Evolutionary conservation across 225 moss, liverwort and hornwort genomes (phyloP), one percentile per base, ranked within the genome.

Genomic region (Straminergon stramineum): DNA sequence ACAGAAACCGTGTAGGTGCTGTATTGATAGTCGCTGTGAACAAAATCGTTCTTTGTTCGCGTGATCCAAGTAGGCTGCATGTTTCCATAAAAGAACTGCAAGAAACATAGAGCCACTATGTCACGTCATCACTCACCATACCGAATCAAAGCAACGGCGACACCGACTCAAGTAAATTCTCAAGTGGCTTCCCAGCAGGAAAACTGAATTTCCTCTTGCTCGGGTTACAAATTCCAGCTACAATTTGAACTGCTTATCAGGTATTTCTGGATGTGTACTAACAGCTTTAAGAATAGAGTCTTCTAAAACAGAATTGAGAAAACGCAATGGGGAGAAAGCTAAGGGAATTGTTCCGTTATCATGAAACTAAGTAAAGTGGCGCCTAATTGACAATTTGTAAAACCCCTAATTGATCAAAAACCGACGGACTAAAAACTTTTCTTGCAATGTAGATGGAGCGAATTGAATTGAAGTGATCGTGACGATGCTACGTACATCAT

Each of bases 51-150:
- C 27, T 48, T 73, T 9, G 53, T 8, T n/a, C 88, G 86, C 67
- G 88, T 90, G 83, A 91, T 90, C 88, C 93, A 91, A 84, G 88
- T 88, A 60, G 90, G 91, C 76, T 64, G 20, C 37, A 86, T 80
- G 74, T 89, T 88, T 79, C 91, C 90, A 63, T 90, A 87, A 68
- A 90, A 91, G 4, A 93, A 28, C 91, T 91, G 90, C 87, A 89
- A 84, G 41, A 84, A 89, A 84, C n/a, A 56, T 27, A 20, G 20
- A 53, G 56, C 43, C 80, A 90, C 64, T 32, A 51, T n/a, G 27
- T 64, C 18, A 43, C 63, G 34, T 79, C 57, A 87, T 75, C 75
- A 51, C 51, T 77, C 52, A 75, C 22, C 58, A 35, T 61, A 22
- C 45, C 91, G 51, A 82, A 23, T n/a, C 55, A 79, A 80, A 58